Evolutionary conservation across 2,329 filamentous ascomycete genomes (phyloP), one percentile per base, ranked within the genome.

Genomic region (Blastomyces percursus): DNA sequence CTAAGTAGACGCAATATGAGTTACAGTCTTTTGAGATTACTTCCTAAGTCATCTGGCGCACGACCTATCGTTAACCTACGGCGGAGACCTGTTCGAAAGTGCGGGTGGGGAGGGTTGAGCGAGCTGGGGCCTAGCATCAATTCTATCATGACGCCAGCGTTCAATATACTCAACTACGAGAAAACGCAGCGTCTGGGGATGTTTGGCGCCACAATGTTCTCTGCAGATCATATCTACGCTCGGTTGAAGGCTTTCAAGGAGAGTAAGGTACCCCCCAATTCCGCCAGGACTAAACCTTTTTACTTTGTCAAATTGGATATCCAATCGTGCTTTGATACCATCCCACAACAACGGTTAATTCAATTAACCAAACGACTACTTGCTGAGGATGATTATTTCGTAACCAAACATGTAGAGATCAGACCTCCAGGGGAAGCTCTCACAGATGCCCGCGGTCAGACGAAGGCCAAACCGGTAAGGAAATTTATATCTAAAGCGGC

Each of bases 281-380:
- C 30, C 30, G 27, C 16, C n/a, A 16, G 27, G 60, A 55, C 32
- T 24, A 61, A 40, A 30, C 60, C 27, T 44, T 75, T 96, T 1
- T 97, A 89, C 74, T 96, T 97, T 75, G 92, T 87, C 64, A 99
- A 99, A 72, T 80, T 96, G 14, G 94, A 99, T 71, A 92, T 99
- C 24, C 84, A 90, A 71, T 86, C 90, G 1, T 96, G 93, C 68
- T 99, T 96, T 72, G 94, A 99, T 74, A 96, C 89, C 0, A 96
- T 99, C 54, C 94, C 94, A 0, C 94, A 97, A 72, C 76, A 82
- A 32, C 84, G 85, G 0, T 79, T 97, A 21, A 71, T 96, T 42
- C 72, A 79, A 30, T 78, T 97, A 32, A 82, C 95, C 66, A 77
- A 80, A 51, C 71, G 74, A 66, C 63, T 86, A 71, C 60, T 84